Evolutionary conservation across 2,329 filamentous ascomycete species (phyloP).

Genomic region (Salinomyces thailandicus): DNA sequence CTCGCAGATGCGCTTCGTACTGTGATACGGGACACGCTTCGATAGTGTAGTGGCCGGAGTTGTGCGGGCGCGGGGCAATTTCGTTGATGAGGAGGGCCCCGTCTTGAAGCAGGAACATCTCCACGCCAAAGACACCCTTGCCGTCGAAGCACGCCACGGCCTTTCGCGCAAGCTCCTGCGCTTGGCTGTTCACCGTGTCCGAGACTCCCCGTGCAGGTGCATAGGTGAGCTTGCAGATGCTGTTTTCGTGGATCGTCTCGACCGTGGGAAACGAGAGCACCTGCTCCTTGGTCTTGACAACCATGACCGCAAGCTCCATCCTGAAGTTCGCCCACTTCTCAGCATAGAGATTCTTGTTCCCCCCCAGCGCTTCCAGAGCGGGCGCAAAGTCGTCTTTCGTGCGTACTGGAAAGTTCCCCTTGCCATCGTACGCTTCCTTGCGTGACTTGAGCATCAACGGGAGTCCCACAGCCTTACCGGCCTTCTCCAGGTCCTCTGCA

Average conservation of each 20-base stretch:
- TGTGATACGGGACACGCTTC: conserved; percentile 85
- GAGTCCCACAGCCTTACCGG: conserved; percentile 58
- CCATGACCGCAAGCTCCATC: conserved; percentile 87
- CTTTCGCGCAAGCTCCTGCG: conserved; percentile 65
- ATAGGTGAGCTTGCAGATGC: conserved; percentile 87
- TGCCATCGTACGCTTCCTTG: conserved; percentile 86
- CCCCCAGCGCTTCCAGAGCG: conserved; percentile 60
- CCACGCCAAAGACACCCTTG: conserved; percentile 88
- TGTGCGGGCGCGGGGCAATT: conserved; percentile 73
- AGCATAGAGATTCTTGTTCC: conserved; percentile 62
- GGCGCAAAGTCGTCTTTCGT: conserved; percentile 48
- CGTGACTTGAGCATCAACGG: conserved; percentile 89
- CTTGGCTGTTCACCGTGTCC: conserved; percentile 49
- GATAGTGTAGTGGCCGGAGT: conserved; percentile 91
- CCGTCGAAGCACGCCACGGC: conserved; percentile 75
- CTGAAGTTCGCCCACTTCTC: conserved; percentile 82
- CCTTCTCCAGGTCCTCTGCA: conserved; percentile 50
- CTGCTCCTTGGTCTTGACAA: conserved; percentile 72
- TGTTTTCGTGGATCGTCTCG: conserved; percentile 91
- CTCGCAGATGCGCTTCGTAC: conserved; percentile 78
- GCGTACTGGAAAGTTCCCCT: conserved; percentile 59
- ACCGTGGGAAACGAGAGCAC: conserved; percentile 75
- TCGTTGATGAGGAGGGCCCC: conserved; percentile 70
- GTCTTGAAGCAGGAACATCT: conserved; percentile 80
- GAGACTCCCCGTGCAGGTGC: conserved; percentile 67